phyloP scores from a whole-genome alignment of 257 asterid genomes.

The Capsicum pubescens region DNA sequence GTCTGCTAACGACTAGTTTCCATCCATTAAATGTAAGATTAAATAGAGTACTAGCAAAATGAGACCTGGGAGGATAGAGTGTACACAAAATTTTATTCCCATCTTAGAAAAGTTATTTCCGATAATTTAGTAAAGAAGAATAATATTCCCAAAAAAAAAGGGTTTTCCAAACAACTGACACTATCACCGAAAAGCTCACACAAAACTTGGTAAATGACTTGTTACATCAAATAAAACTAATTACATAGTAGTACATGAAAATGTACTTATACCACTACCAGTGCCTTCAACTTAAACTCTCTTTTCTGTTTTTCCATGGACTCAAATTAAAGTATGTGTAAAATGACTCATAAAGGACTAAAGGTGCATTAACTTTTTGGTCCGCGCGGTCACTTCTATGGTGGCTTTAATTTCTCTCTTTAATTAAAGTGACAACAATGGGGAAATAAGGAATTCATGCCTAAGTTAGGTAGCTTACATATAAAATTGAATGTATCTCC shows the following conservation, averaged over 20 bases:
- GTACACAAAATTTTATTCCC: too few relatives aligned
- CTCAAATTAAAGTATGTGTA: background rate
- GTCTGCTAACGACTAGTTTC: background rate
- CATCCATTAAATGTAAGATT: background rate
- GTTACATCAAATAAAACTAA: background rate
- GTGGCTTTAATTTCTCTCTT: background rate
- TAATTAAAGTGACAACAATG: constrained; percentile 12
- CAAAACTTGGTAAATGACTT: background rate
- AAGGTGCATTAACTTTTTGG: background rate
- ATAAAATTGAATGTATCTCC: background rate
- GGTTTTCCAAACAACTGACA: background rate
- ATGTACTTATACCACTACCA: too few relatives aligned
- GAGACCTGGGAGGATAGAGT: too few relatives aligned
- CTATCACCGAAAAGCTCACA: background rate
- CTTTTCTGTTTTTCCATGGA: background rate
- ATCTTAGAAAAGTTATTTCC: too few relatives aligned
- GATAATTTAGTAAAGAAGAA: too few relatives aligned
- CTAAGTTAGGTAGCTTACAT: background rate
- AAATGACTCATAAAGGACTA: background rate
- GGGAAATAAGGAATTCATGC: background rate
- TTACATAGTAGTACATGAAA: background rate
- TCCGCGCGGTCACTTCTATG: background rate
- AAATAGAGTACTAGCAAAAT: too few relatives aligned
- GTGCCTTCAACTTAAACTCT: background rate
- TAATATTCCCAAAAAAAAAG: too few relatives aligned